Conservation (phyloP, 1,284 basidiomycete genomes). For the Ceratobasidium sp. region DNA sequence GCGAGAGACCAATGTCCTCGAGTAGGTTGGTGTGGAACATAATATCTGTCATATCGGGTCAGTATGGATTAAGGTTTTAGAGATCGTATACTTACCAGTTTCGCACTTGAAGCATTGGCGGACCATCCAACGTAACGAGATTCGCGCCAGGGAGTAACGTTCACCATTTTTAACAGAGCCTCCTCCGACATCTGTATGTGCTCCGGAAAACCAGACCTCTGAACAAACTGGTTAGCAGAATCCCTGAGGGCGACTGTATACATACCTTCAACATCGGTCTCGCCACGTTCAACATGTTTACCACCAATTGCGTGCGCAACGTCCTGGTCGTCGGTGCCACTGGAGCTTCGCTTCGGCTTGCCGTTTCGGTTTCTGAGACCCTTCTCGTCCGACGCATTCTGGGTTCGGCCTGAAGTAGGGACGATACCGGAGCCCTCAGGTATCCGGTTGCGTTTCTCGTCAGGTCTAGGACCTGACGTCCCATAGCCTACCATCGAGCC, state of each 20-base stretch:
- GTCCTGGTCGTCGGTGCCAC: neutral
- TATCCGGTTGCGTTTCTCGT: neutral
- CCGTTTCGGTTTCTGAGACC: neutral
- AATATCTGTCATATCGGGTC: slow-evolving; percentile 43
- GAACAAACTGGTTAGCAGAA: neutral
- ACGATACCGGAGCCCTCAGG: slow-evolving; percentile 1
- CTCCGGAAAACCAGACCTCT: slow-evolving; percentile 51
- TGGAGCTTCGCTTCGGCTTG: neutral
- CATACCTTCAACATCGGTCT: slow-evolving; percentile 41
- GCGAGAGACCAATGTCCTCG: slow-evolving; percentile 50
- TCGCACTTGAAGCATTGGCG: slow-evolving; percentile 52
- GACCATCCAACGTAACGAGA: slow-evolving; percentile 53
- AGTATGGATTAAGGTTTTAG: neutral
- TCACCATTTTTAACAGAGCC: slow-evolving; percentile 52
- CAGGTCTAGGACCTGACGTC: neutral
- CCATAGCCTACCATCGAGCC: neutral
- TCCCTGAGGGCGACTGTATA: neutral
- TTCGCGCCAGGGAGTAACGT: slow-evolving; percentile 49
- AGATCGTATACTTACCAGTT: slow-evolving; percentile 42
- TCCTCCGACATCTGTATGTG: slow-evolving; percentile 51
- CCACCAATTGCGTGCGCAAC: slow-evolving; percentile 34
- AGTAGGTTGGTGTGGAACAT: slow-evolving; percentile 51
- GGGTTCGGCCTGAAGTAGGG: neutral
- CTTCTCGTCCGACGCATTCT: too few relatives aligned
- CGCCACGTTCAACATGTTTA: neutral